A percentile compares a stretch with the other conserved stretches of the same genome.
Conservation (phyloP, 176 grass and related monocot genomes). For the Oropetium thomaeum region DNA sequence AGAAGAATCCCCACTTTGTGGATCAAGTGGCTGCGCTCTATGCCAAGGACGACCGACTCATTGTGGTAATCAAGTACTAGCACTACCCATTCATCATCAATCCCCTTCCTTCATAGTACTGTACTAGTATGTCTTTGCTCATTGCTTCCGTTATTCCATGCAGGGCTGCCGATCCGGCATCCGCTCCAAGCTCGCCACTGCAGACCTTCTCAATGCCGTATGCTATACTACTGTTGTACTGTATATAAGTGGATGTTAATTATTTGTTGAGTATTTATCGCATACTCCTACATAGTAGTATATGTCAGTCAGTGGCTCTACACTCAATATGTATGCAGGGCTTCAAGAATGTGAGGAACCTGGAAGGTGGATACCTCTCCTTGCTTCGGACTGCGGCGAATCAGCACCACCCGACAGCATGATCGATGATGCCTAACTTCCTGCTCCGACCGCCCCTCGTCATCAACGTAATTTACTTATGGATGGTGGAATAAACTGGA, state of each 20-base stretch:
- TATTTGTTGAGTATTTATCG: no score
- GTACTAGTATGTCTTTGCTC: no score
- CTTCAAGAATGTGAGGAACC: slow-evolving; percentile 34
- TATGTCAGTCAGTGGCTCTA: no score
- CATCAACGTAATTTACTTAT: not conserved
- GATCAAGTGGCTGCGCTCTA: slow-evolving; percentile 36
- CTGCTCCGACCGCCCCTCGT: not conserved
- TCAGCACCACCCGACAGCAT: not conserved
- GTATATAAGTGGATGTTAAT: not conserved
- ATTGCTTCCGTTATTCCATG: no score
- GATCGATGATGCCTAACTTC: not conserved
- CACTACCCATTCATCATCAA: no score
- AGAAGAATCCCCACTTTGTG: slow-evolving; percentile 33
- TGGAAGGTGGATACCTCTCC: slow-evolving; percentile 44
- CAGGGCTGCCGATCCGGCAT: slow-evolving; percentile 37
- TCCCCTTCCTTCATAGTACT: no score
- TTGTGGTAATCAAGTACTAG: slow-evolving; percentile 23
- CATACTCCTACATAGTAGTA: no score
- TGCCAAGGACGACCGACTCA: not conserved
- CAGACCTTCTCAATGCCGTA: slow-evolving; percentile 29
- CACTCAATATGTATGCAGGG: no score
- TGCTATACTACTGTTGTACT: not conserved
- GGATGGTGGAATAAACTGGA: not conserved
- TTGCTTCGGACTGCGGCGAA: slow-evolving; percentile 18
- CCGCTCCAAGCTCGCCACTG: slow-evolving; percentile 36